Evolutionary conservation across 106 monocot species (phyloP), one percentile per base, ranked within the genome.

Genomic region (Amphibolis antarctica): DNA sequence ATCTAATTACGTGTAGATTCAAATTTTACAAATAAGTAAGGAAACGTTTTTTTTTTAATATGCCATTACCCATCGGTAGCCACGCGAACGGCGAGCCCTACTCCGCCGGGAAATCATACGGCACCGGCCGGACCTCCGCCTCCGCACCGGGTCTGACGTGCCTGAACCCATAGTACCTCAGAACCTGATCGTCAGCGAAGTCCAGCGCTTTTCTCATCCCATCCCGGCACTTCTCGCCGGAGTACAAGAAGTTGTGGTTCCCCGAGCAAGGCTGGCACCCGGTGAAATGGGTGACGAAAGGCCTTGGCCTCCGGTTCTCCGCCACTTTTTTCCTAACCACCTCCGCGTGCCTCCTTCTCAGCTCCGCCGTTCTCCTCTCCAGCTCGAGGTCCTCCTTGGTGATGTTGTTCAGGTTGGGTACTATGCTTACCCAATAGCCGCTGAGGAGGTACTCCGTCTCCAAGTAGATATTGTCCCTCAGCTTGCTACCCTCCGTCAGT

Each of bases 221-320:
- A 76, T 85, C 88, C 29, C 88, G 68, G 58, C 92, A 88, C 12
- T 85, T 69, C 71, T 88, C 92, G 1, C 88, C 80, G 0, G 88
- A 85, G 65, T 93, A 88, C n/a, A n/a, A n/a, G n/a, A n/a, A n/a
- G n/a, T n/a, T n/a, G n/a, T n/a, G n/a, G n/a, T 49, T 93, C 92
- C 44, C 85, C 92, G 68, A 85, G 42, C 92, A 93, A 1, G 88
- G 92, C 76, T 93, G 88, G 71, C 92, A 93, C 0, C 92, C 92
- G 28, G 88, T 87, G 52, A 93, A 88, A 62, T 88, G 92, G 1
- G 85, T 88, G 9, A 93, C 92, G 12, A 93, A 70, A 17, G 92
- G 92, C 92, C 92, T 88, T 17, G 92, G 92, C 92, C 92, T 88
- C 29, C 88, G 68, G 44, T 93, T 93, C 92, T 1, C 92, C 88